Evolutionary conservation across 306 rosid species (phyloP), one percentile per base, ranked within the genome.

Genomic region (Notholithocarpus densiflorus): DNA sequence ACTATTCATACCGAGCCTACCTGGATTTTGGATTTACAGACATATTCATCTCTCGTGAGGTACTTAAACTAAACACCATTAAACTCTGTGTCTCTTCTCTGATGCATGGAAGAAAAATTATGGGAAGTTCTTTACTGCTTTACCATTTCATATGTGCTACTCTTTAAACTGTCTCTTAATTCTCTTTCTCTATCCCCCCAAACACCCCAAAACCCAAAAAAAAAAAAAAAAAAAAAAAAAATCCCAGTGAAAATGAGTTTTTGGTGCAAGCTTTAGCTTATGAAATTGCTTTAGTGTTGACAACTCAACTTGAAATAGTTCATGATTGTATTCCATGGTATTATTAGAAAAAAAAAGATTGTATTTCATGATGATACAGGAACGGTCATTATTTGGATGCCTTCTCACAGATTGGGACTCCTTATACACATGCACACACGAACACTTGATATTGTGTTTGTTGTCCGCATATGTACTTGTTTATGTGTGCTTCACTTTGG

Each of bases 21-120:
- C 81, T 90, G 97, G 99, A 95, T 75, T 95, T 95, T 84, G 98
- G 99, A 86, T 91, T 91, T 80, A 89, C 79, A 82, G 96, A 95
- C 60, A 87, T 95, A 84, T 95, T 95, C 83, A 79, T 95, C 78
- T 93, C 99, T 19, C 98, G 98, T 0, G 98, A 95, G 99, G 99
- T 95, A 91, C 81, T 76, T 48, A 26, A 71, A 64, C 77, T 64
- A 52, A 48, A 77, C 66, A 68, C 19, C 8, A 55, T 51, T 15
- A 23, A 11, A 14, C 74, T 56, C 83, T 18, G 12, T 21, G 0
- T 13, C 21, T 73, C 74, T 20, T 32, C 43, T 66, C 5, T 19
- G 52, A 19, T 31, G 15, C 2, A 66, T 66, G 70, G 70, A 64
- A 66, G 45, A 32, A 4, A 20, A 34, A 19, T 34, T 34, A 48